phyloP scores from a whole-genome alignment of 1,284 basidiomycete genomes.

The Moniliophthora roreri region DNA sequence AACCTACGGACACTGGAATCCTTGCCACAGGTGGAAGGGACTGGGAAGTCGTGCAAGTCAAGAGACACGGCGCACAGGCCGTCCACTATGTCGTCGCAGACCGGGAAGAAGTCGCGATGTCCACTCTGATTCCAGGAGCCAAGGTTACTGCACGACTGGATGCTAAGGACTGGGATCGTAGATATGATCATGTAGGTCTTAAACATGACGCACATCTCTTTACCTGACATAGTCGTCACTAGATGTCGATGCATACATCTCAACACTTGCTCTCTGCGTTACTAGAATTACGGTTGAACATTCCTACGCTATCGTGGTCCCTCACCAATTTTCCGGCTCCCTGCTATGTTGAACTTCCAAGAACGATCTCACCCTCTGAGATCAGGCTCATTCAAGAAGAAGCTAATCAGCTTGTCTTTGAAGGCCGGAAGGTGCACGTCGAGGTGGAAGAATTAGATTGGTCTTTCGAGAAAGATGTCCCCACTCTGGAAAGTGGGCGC shows the following conservation, averaged over 20 bases:
- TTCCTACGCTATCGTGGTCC: slow-evolving; percentile 87
- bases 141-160: slow-evolving; percentile 58
- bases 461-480: slow-evolving; percentile 33
- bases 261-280: slow-evolving; percentile 86
- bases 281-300: slow-evolving; percentile 62
- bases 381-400: slow-evolving; percentile 61
- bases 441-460: slow-evolving; percentile 66
- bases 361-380: slow-evolving; percentile 66
- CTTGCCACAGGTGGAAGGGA: slow-evolving; percentile 45
- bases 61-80: slow-evolving; percentile 72
- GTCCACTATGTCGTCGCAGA: slow-evolving; percentile 70
- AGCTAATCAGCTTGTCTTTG: slow-evolving; percentile 66
- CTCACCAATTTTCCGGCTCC: slow-evolving; percentile 66
- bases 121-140: slow-evolving; percentile 48
- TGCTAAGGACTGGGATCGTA: slow-evolving; percentile 64
- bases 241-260: slow-evolving; percentile 85
- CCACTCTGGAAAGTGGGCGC: slow-evolving; percentile 42
- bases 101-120: slow-evolving; percentile 41
- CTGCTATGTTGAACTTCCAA: slow-evolving; percentile 78
- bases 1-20: slow-evolving; percentile 77
- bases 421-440: slow-evolving; percentile 61
- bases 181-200: slow-evolving; percentile 74
- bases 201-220: background rate
- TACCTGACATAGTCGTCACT: slow-evolving; percentile 5
- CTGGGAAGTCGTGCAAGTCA: slow-evolving; percentile 71